Conservation (phyloP, 352 stramenopile species). For the Labyrinthula sp. region DNA sequence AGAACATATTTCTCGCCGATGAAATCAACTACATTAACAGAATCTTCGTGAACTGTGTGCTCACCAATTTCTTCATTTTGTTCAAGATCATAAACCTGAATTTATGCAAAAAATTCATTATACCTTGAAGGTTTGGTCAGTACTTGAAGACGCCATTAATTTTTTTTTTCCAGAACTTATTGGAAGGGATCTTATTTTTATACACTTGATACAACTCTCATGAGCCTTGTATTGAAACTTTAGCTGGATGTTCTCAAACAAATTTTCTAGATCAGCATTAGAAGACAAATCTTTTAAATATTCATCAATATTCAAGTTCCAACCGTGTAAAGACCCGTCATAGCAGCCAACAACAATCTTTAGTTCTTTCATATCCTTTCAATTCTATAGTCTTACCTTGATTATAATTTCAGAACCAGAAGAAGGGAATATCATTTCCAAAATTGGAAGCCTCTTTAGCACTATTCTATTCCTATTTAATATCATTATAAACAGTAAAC, state of each 20-base stretch:
- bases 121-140: conserved; percentile 16
- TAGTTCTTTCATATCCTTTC: neutral
- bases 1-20: conserved; percentile 18
- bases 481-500: too few relatives aligned
- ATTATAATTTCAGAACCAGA: too few relatives aligned
- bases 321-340: conserved; percentile 23
- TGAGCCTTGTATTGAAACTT: conserved; percentile 27
- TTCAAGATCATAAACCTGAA: conserved; percentile 9
- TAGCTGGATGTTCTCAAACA: conserved; percentile 1
- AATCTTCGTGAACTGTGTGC: conserved; percentile 15
- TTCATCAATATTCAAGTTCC: neutral
- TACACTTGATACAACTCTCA: conserved; percentile 9
- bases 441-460: too few relatives aligned
- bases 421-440: too few relatives aligned
- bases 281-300: neutral
- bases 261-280: neutral
- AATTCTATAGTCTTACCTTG: too few relatives aligned
- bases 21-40: conserved; percentile 9
- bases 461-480: too few relatives aligned
- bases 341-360: conserved; percentile 16
- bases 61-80: conserved; percentile 2
- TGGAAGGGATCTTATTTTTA: conserved; percentile 10
- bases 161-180: neutral
- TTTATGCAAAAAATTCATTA: too few relatives aligned
- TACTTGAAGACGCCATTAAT: conserved; percentile 6